Evolutionary conservation across 495 filamentous ascomycete genomes (phyloP), one percentile per base, ranked within the genome.

Genomic region (Lepraria neglecta): DNA sequence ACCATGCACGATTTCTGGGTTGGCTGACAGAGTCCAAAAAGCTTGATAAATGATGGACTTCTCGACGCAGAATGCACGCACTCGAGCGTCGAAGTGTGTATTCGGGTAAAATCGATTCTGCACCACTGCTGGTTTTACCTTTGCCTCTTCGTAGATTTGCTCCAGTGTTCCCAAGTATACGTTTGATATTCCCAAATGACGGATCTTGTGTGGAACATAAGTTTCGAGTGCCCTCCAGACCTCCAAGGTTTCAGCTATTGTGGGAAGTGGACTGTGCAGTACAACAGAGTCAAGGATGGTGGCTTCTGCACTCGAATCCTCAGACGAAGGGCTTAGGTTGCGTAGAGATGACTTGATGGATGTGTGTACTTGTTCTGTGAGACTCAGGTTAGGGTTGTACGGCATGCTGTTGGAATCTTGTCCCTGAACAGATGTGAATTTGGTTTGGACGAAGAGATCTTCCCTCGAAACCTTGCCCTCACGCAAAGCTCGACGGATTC

Each of bases 1-100:
- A 35, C 76, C 80, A 46, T 67, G 76, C 33, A 85, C 59, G 48
- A 91, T 74, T 17, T 78, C 71, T 11, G 77, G 81, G 64, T 94
- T 92, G 0, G 81, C 90, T 0, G 83, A 88, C 69, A 94, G 68
- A 1, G 87, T 91, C 89, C 89, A 59, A 73, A 91, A 92, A 24
- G 82, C 79, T 69, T 92, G 87, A 67, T 90, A 92, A 17, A 78
- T 68, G 43, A 89, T 83, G 28, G 74, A 75, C 7, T 80, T 72
- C 40, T 81, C 77, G 15, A 75, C 72, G 67, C 87, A 90, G 69
- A 84, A 92, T 0, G 68, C 68, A 11, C 89, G 80, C 9, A 91
- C 64, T 3, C 75, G 69, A 1, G 75, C 68, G 60, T 92, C 90
- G 70, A 81, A 92, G 6, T 68, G 61, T 4, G 82, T 87, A 2